Base-by-base conservation (phyloP, 768 basidiomycete species). In the Crassisporium funariophilum region DNA sequence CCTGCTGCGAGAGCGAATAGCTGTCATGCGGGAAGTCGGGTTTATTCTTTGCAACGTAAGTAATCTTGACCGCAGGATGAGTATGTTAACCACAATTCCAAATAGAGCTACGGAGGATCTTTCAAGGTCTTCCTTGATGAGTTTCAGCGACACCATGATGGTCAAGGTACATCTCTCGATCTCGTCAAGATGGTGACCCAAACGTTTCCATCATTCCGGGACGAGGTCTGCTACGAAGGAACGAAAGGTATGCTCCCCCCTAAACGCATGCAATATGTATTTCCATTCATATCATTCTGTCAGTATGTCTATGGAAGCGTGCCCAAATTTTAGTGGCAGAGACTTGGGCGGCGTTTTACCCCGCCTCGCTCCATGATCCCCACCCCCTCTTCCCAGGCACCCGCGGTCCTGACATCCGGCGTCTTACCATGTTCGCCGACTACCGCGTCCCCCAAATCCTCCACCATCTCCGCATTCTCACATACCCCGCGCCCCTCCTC, bases 381-480 rank as follows among this genome's bases (percentile, higher is more conserved):
- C 91, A 94, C 62, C 91, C 91, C 3, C 68, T 93, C 34, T 90
- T 94, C 67, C 85, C 86, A 3, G 70, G 75, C 12, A 42, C 56
- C 5, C 61, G 61, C 8, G 85, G 84, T 4, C 70, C 84, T 15
- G 72, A 74, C 27, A 88, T 93, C 50, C 74, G 78, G 40, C 69
- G 83, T 39, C 77, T 95, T 9, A 93, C 92, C 16, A 95, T 94
- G 93, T 95, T 95, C 64, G 90, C 93, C 4, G 92, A 95, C 70
- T 93, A 94, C 60, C 82, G 91, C 33, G 88, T 95, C 4, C 92
- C 92, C 2, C 93, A 95, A 61, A 89, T 95, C 47, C 69, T 95
- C 21, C 88, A 95, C 66, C 91, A 91, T 59, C 75, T 95, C 5
- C 72, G 77, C 29, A 84, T 94, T 53, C 71, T 95, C 35, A 66